Evolutionary conservation across 306 rosid genomes (phyloP).

Genomic region (Vachellia collinsii): DNA sequence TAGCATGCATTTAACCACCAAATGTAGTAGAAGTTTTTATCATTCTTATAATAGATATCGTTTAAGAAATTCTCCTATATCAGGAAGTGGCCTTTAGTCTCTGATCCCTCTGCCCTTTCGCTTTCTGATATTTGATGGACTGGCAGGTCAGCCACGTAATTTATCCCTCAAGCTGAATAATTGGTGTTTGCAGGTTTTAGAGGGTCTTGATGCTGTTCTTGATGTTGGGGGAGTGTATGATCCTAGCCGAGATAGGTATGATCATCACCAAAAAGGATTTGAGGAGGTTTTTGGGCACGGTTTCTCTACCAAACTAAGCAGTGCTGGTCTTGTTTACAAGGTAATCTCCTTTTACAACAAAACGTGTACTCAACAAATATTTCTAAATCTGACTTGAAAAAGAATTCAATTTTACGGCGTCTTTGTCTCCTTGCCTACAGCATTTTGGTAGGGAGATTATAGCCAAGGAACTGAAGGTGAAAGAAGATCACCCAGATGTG

Average conservation of each 20-base stretch:
- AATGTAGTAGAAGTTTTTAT: slow-evolving; percentile 6
- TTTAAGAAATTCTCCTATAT: too few species aligned
- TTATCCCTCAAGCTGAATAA: too few species aligned
- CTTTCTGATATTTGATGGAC: too few species aligned
- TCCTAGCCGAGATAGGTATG: slow-evolving; percentile 74
- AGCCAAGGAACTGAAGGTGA: slow-evolving; percentile 87
- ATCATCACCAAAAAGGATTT: slow-evolving; percentile 98
- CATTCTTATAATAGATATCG: background rate
- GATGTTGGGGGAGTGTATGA: slow-evolving; percentile 97
- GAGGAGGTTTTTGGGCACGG: slow-evolving; percentile 89
- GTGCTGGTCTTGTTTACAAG: slow-evolving; percentile 96
- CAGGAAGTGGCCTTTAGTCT: too few species aligned
- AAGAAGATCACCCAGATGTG: slow-evolving; percentile 78
- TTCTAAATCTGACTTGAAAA: background rate
- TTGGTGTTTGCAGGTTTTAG: slow-evolving; percentile 65
- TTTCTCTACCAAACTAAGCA: slow-evolving; percentile 88
- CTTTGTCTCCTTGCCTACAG: slow-evolving; percentile 40
- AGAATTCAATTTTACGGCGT: slow-evolving; percentile 3
- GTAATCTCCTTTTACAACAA: slow-evolving; percentile 43
- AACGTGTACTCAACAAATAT: background rate
- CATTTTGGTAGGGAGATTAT: slow-evolving; percentile 96
- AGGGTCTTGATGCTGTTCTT: slow-evolving; percentile 92
- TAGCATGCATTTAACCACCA: background rate
- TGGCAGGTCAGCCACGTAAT: too few species aligned
- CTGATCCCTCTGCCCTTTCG: too few species aligned